These are phyloP conservation scores for Eragrostis tef DNA, from an alignment of 202 grass and related monocot species.

Conservation along the genomic window DNA sequence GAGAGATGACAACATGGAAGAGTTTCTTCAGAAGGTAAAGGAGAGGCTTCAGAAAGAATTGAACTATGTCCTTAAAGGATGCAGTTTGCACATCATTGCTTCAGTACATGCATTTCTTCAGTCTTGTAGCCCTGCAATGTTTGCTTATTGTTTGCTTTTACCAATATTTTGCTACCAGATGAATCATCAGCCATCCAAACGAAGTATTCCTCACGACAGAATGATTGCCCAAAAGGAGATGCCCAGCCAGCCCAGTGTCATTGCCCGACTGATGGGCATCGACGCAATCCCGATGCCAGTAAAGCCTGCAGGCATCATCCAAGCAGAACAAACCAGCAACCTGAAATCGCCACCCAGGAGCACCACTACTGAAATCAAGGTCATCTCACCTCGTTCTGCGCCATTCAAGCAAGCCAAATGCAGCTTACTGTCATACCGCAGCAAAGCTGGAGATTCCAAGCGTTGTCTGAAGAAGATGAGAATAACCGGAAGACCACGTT, in stretches of 20 bases:
- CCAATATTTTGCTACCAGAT: constrained; percentile 31
- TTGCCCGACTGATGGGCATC: constrained; percentile 87
- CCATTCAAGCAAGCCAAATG: constrained; percentile 53
- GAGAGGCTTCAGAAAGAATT: constrained; percentile 54
- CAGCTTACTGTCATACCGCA: constrained; percentile 46
- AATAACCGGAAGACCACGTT: background rate
- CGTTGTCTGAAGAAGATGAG: constrained; percentile 45
- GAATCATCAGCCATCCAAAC: constrained; percentile 17
- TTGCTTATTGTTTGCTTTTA: background rate
- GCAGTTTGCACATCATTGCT: no score
- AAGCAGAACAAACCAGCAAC: constrained; percentile 35
- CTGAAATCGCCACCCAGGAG: constrained; percentile 12
- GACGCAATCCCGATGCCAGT: constrained; percentile 37
- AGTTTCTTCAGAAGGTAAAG: constrained; percentile 76
- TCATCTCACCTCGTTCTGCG: constrained; percentile 17
- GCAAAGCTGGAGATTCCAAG: constrained; percentile 17
- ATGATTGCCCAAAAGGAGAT: constrained; percentile 12
- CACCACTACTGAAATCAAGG: constrained; percentile 1
- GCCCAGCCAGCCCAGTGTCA: constrained; percentile 55
- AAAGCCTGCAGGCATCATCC: background rate
- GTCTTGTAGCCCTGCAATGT: no score
- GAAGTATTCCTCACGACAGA: background rate
- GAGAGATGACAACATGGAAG: constrained; percentile 54
- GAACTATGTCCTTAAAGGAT: no score
- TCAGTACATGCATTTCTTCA: no score